Conservation (phyloP, 768 basidiomycete species). For the Dioszegia aurantiaca region DNA sequence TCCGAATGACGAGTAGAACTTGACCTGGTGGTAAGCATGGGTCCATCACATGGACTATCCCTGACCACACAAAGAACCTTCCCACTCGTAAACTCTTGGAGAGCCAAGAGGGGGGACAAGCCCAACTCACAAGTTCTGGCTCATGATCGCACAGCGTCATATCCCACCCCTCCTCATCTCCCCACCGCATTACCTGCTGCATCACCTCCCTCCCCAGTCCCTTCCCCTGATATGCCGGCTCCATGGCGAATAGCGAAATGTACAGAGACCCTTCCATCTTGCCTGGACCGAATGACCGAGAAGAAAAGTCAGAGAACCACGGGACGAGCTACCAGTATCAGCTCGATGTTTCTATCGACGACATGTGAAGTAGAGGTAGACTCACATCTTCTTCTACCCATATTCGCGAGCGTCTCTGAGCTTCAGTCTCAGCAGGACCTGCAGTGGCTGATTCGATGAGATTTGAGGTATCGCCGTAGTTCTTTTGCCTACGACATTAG, state of each 20-base stretch:
- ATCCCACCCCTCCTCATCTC: constrained; percentile 7
- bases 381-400: constrained; percentile 4
- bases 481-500: constrained; percentile 11
- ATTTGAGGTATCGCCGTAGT: constrained; percentile 2
- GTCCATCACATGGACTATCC: neutral
- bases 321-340: constrained; percentile 6
- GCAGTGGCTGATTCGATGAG: neutral
- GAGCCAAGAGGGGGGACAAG: neutral
- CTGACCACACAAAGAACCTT: too few relatives aligned
- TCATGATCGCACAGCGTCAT: constrained; percentile 10
- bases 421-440: neutral
- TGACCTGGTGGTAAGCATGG: constrained; percentile 3
- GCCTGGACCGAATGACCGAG: neutral
- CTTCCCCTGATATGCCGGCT: neutral
- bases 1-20: constrained; percentile 14
- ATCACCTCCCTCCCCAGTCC: constrained; percentile 8
- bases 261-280: neutral
- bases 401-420: constrained; percentile 5
- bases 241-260: constrained; percentile 4
- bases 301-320: constrained; percentile 7
- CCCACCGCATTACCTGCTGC: constrained; percentile 6
- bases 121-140: constrained; percentile 9
- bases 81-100: neutral
- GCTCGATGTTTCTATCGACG: neutral
- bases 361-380: neutral